A percentile compares a stretch with the other conserved stretches of the same genome.
These are phyloP conservation scores for Nakaseomyces delphensis DNA, from an alignment of 1,139 yeast species.

Conservation along the genomic window DNA sequence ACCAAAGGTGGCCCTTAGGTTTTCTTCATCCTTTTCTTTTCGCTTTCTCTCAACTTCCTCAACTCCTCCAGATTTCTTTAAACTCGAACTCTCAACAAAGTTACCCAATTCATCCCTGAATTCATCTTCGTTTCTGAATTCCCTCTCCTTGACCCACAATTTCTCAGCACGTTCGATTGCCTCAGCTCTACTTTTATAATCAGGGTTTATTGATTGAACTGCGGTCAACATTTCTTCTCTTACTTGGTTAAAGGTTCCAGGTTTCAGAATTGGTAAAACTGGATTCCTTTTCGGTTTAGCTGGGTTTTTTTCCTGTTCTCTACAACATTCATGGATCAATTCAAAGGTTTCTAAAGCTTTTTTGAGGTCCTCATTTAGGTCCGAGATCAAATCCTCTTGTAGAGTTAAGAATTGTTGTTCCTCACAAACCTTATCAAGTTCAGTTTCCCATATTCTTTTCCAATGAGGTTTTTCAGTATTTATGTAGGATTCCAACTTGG, in stretches of 20 bases:
- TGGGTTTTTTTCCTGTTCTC: conserved; percentile 57
- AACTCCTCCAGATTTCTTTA: conserved; percentile 80
- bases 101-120: conserved; percentile 84
- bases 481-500: conserved; percentile 53
- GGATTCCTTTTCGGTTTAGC: conserved; percentile 30
- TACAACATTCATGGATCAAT: conserved; percentile 72
- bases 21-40: conserved; percentile 57
- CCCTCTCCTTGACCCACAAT: conserved; percentile 63
- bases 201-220: conserved; percentile 69
- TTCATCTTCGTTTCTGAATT: conserved; percentile 47
- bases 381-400: conserved; percentile 78
- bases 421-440: conserved; percentile 80
- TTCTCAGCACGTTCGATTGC: conserved; percentile 86
- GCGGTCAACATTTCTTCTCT: conserved; percentile 76
- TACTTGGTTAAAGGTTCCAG: conserved; percentile 57
- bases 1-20: conserved; percentile 42
- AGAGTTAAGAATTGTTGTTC: conserved; percentile 87
- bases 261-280: conserved; percentile 51
- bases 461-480: conserved; percentile 68
- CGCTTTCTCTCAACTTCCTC: conserved; percentile 74
- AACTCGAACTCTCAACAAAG: conserved; percentile 67
- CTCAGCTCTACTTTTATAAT: conserved; percentile 75
- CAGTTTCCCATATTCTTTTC: conserved; percentile 90
- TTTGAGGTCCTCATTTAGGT: conserved; percentile 69
- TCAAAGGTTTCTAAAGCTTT: conserved; percentile 76